Base-by-base conservation (phyloP, 2,329 filamentous ascomycete genomes). In the Clarireedia paspali region DNA sequence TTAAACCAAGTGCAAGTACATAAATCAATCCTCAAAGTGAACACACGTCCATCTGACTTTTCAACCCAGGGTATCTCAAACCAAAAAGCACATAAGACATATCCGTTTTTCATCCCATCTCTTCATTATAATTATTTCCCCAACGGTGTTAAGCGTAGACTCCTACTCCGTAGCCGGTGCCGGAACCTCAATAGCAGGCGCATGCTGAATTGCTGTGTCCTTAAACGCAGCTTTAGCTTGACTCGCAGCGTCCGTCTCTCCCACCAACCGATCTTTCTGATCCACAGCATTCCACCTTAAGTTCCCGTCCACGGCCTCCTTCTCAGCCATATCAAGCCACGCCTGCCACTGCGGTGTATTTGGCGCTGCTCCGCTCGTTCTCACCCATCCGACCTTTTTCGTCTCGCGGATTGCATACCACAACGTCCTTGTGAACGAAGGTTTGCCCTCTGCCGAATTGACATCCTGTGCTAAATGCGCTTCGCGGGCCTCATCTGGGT, bases 391-490 rank as follows among this genome's bases (percentile, higher is more conserved):
- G 0, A 72, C 77, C 24, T 70, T 70, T 62, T 73, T 67, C 0
- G 80, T 82, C 62, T 79, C 77, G 12, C 76, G 72, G 47, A 84
- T 81, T 2, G 78, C 80, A 60, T 75, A 81, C 81, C 81, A 84
- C 55, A 84, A 67, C 1, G 78, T 81, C 15, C 77, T 69, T 0
- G 81, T 84, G 62, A 77, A 83, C 55, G 74, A 79, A 6, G 73
- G 72, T 12, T 68, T 60, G 9, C 72, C 72, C 58, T 78, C 76
- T 1, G 66, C 63, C 47, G 66, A 64, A 54, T 75, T 72, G 0
- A 47, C 12, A 23, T 71, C 57, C 0, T 68, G 71, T 5, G 56
- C 61, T 3, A 53, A 3, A 53, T 77, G 58, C 1, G 76, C 74
- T 27, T 68, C 45, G 15, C 27, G 39, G 0, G 75, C 70, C 49